Conservation (phyloP, 352 stramenopile genomes). For the Phytophthora europaea region DNA sequence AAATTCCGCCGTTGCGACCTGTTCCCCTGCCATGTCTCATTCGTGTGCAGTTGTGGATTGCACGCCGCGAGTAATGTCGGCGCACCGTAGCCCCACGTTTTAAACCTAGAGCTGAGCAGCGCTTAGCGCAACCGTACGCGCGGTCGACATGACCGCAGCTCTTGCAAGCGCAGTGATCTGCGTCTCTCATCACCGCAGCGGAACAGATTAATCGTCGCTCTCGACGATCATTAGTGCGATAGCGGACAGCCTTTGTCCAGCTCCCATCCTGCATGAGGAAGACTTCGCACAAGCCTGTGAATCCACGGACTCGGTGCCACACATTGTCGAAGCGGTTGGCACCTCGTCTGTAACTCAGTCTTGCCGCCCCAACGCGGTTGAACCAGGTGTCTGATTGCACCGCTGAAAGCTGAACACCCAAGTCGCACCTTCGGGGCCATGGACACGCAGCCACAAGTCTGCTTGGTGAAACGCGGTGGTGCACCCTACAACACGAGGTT, state of each 20-base stretch:
- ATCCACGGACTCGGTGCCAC: neutral
- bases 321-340: neutral
- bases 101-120: neutral
- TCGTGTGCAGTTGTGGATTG: conserved; percentile 23
- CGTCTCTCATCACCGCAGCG: neutral
- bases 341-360: neutral
- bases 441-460: neutral
- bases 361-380: neutral
- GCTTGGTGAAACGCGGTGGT: conserved; percentile 22
- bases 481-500: conserved; percentile 22
- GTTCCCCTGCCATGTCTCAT: conserved; percentile 17
- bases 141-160: neutral
- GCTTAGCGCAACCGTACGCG: neutral
- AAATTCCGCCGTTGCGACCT: conserved; percentile 19
- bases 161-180: neutral
- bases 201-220: neutral
- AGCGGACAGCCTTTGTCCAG: too few relatives aligned
- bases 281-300: neutral
- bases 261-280: too few relatives aligned
- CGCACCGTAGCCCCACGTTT: neutral
- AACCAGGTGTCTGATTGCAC: conserved; percentile 4
- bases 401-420: conserved; percentile 15
- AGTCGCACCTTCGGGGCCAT: conserved; percentile 17
- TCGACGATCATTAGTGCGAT: too few relatives aligned
- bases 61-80: neutral